Conservation (phyloP, 495 filamentous ascomycete species). For the Daldinia caldariorum region DNA sequence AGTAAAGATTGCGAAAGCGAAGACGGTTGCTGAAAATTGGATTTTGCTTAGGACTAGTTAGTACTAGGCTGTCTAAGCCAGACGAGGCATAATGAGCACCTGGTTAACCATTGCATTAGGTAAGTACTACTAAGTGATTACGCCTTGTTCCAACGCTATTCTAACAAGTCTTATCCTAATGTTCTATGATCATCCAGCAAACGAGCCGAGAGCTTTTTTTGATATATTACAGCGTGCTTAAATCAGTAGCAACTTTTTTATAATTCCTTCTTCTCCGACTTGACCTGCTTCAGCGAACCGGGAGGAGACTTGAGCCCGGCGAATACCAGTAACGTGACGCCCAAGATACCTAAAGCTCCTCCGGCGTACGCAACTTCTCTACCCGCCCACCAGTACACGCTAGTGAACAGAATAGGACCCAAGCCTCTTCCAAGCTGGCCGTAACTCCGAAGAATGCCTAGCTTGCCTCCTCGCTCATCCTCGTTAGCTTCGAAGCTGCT, state of each 20-base stretch:
- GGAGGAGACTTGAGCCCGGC: conserved; percentile 67
- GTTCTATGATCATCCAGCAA: not conserved
- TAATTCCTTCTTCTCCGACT: conserved; percentile 51
- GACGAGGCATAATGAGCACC: not conserved
- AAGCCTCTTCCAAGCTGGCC: conserved; percentile 88
- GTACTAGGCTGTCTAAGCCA: not conserved
- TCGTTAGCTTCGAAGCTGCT: conserved; percentile 87
- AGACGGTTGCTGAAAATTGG: no score
- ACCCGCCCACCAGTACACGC: conserved; percentile 99
- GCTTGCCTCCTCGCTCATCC: conserved; percentile 81
- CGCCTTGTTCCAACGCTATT: not conserved
- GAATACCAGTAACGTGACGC: conserved; percentile 76
- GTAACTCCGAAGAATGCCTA: conserved; percentile 84
- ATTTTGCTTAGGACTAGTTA: no score
- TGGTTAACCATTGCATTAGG: not conserved
- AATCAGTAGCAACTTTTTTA: conserved; percentile 30
- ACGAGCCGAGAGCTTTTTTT: not conserved
- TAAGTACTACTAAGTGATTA: not conserved
- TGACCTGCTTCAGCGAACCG: conserved; percentile 45
- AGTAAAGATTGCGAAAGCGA: no score
- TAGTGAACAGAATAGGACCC: conserved; percentile 89
- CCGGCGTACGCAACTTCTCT: conserved; percentile 82
- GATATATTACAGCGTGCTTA: not conserved
- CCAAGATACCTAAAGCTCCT: conserved; percentile 81
- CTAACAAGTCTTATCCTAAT: not conserved